Base-by-base conservation (phyloP, 2,329 filamentous ascomycete species). In the Pyricularia grisea region DNA sequence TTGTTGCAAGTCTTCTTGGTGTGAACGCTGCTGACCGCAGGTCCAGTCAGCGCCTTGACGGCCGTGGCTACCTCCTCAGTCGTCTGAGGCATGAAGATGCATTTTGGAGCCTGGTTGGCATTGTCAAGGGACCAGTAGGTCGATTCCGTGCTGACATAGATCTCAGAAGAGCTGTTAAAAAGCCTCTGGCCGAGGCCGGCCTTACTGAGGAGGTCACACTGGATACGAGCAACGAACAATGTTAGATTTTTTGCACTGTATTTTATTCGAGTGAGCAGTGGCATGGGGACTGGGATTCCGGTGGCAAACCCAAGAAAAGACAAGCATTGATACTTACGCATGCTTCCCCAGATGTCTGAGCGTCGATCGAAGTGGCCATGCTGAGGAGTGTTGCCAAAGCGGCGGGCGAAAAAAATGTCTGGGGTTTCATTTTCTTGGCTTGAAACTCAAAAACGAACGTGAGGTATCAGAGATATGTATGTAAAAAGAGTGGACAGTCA, bases 311-410 rank as follows among this genome's bases (percentile, higher is more conserved):
- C 17, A 20, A n/a, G 2, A 55, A 55, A 55, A 9, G 42, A 55
- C 20, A n/a, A n/a, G 17, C 42, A 7, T 55, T n/a, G 14, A 9
- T 36, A 55, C 42, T 2, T 55, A 55, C 42, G 20, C 42, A 55
- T 55, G 17, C n/a, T n/a, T 55, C 42, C 11, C 42, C 42, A n/a
- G 42, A n/a, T 4, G 42, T 77, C 12, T 36, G 33, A 17, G 33
- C 33, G 33, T 36, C 33, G 33, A 36, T 36, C 12, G 33, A 36
- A 36, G 14, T 36, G 17, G 33, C 33, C 33, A 36, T 36, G 12
- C 33, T 36, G 33, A 36, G 33, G 33, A 36, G 12, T 36, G 14
- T 36, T 2, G 14, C 33, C 33, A 14, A 17, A 36, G 12, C 33
- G 33, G 12, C 33, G 14, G 33, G 33, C 33, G 33, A 36, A 17